A percentile compares a stretch with the other conserved stretches of the same genome.
Conservation (phyloP, 2,329 filamentous ascomycete genomes). For the Ceratocystis destructans region DNA sequence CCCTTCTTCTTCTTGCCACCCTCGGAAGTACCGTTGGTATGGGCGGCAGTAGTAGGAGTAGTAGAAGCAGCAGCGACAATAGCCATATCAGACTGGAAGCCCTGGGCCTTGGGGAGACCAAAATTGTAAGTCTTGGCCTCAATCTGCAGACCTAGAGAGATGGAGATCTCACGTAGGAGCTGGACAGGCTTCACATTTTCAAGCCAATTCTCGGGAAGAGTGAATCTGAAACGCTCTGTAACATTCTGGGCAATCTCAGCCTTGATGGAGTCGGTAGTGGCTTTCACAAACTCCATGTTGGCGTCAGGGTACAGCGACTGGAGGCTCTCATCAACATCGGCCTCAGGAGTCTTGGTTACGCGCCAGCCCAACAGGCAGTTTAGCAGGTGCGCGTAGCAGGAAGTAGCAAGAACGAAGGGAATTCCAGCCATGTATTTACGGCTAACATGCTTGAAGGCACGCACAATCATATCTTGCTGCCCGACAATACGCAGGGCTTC, state of each 20-base stretch:
- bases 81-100: conserved; percentile 21
- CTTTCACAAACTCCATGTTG: conserved; percentile 66
- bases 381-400: conserved; percentile 72
- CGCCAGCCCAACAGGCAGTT: conserved; percentile 79
- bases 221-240: conserved; percentile 60
- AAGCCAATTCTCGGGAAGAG: conserved; percentile 55
- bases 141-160: conserved; percentile 84
- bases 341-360: conserved; percentile 61
- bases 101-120: conserved; percentile 18
- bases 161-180: conserved; percentile 71
- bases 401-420: conserved; percentile 63
- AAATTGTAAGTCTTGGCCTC: conserved; percentile 48
- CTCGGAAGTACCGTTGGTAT: conserved; percentile 29
- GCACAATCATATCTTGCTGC: conserved; percentile 85
- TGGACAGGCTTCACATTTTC: conserved; percentile 59
- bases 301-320: conserved; percentile 66
- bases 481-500: conserved; percentile 64
- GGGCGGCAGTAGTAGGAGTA: conserved; percentile 25
- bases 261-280: conserved; percentile 60
- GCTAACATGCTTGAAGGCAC: conserved; percentile 86
- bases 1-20: conserved; percentile 44
- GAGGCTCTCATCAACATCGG: conserved; percentile 63
- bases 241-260: conserved; percentile 59
- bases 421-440: conserved; percentile 67
- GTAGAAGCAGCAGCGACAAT: conserved; percentile 24